These are phyloP conservation scores for Taxillus chinensis DNA, from an alignment of 164 flowering plant genomes.

Conservation along the genomic window DNA sequence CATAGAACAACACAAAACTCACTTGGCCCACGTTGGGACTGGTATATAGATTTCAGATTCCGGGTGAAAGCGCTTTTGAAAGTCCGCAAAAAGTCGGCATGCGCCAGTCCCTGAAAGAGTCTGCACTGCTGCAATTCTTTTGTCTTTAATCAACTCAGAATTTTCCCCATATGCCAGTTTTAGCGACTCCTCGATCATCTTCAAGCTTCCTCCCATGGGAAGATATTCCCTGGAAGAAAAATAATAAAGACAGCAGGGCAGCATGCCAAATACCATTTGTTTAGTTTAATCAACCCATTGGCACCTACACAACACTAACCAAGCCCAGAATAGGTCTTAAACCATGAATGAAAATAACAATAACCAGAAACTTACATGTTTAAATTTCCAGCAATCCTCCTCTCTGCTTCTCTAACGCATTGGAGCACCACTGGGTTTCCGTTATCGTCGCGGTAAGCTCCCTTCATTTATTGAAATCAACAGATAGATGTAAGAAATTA, in stretches of 20 bases:
- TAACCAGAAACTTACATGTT: conserved; percentile 49
- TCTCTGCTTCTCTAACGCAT: conserved; percentile 89
- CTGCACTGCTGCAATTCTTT: conserved; percentile 84
- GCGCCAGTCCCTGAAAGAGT: conserved; percentile 97
- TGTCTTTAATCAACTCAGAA: conserved; percentile 72
- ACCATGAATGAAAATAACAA: not conserved
- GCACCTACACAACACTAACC: not conserved
- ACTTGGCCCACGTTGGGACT: conserved; percentile 96
- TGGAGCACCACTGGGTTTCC: conserved; percentile 94
- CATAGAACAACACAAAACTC: conserved; percentile 13
- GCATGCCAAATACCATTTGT: not conserved
- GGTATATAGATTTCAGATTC: conserved; percentile 93
- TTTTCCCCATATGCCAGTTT: conserved; percentile 93
- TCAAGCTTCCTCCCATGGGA: conserved; percentile 94
- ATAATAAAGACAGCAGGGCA: not conserved
- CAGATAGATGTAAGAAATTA: not conserved
- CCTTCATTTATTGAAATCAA: conserved; percentile 27
- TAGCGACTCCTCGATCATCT: conserved; percentile 79
- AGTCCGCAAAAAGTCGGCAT: conserved; percentile 91
- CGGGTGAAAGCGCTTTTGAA: conserved; percentile 83
- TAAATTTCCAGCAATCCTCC: conserved; percentile 68
- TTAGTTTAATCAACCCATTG: not conserved
- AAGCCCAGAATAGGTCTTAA: not conserved
- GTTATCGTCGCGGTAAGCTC: conserved; percentile 93
- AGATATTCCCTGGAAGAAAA: conserved; percentile 76